Evolutionary conservation across 257 asterid species (phyloP), one percentile per base, ranked within the genome.

Genomic region (Capsicum chinense): DNA sequence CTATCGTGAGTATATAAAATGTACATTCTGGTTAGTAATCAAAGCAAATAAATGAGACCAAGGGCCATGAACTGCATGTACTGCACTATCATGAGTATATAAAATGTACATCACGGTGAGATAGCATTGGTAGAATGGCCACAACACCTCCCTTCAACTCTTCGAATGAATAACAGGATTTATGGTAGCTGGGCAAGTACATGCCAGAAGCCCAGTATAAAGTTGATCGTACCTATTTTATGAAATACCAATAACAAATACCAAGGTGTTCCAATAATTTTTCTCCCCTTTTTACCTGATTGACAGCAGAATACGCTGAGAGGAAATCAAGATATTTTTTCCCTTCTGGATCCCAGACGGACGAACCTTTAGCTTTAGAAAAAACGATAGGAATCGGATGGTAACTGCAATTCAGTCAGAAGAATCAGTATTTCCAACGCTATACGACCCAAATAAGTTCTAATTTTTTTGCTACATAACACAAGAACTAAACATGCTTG

Each of bases 321-420:
- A 97, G 98, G 90, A 97, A 97, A 91, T 97, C 98, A 21, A 95
- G 90, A 88, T 97, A 97, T 87, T 88, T 91, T 81, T 92, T 93
- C 86, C 99, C 98, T 93, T 97, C 98, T 44, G 98, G 99, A 84
- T 97, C 99, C 94, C 94, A 90, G 66, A 97, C 86, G 50, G 92
- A 71, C 15, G 98, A 93, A 83, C 98, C 99, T 88, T 92, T 92
- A 17, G 98, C 98, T 87, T 95, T 93, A 54, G 99, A 92, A 78
- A 96, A 96, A 19, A 97, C 99, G 56, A 97, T 37, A 2, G 99
- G 98, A 83, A 96, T 92, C 73, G 98, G 99, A 83, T 96, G 99
- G 88, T 96, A 96, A 87, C 99, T 96, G 94, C 92, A 90, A 87
- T 85, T 84, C 82, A 74, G 85, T 59, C 86, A 87, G 69, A 50